Conservation (phyloP, 108 stramenopile genomes). For the Fragilaria crotonensis region DNA sequence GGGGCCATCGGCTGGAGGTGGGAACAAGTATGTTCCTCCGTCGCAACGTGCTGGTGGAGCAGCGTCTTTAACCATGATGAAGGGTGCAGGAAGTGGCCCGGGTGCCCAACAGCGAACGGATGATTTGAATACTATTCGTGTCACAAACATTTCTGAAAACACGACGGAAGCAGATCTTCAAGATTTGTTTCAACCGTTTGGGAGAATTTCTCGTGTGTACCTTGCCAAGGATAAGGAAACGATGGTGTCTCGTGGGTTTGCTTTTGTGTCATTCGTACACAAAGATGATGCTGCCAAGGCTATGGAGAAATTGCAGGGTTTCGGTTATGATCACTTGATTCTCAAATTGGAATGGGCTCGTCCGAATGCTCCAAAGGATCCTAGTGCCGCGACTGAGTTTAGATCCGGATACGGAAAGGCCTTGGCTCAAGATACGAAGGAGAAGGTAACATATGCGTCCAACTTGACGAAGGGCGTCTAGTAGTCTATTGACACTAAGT, state of each 20-base stretch:
- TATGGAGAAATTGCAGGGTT: constrained; percentile 92
- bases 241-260: constrained; percentile 88
- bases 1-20: constrained; percentile 32
- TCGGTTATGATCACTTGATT: constrained; percentile 99
- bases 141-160: constrained; percentile 97
- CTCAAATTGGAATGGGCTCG: constrained; percentile 99
- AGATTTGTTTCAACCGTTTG: constrained; percentile 91
- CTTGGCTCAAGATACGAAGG: constrained; percentile 97
- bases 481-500: constrained; percentile 5
- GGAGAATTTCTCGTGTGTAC: constrained; percentile 92
- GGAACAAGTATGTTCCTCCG: constrained; percentile 79
- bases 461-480: constrained; percentile 76
- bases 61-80: too few species aligned
- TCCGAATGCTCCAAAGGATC: constrained; percentile 90
- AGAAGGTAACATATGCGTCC: constrained; percentile 88
- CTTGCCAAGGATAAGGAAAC: constrained; percentile 96
- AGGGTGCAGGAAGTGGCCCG: constrained; percentile 18
- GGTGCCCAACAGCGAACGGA: constrained; percentile 69
- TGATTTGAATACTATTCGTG: constrained; percentile 93
- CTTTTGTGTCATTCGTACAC: constrained; percentile 92
- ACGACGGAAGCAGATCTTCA: constrained; percentile 94
- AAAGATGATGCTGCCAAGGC: constrained; percentile 88
- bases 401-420: constrained; percentile 94
- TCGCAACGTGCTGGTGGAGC: constrained; percentile 46
- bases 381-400: constrained; percentile 60